Percentiles rank a stretch among this genome's conserved stretches.
Conservation (phyloP, 164 flowering plant species). For the Euptelea pleiosperma region DNA sequence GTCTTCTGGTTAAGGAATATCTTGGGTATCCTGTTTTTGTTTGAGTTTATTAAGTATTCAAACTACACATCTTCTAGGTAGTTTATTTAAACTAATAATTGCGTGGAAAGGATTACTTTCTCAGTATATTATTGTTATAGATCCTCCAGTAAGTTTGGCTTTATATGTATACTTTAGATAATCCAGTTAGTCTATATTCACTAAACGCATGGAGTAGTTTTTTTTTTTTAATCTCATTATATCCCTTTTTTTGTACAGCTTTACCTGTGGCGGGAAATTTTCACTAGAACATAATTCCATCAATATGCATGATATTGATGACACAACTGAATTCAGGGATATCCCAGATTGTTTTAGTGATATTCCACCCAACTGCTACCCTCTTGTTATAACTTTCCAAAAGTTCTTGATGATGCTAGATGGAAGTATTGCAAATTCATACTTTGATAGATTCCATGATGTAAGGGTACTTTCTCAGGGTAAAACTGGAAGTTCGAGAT, state of each 20-base stretch:
- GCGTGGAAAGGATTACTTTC: too few species aligned
- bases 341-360: slow-evolving; percentile 56
- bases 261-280: slow-evolving; percentile 26
- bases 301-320: slow-evolving; percentile 42
- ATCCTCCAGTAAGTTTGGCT: too few species aligned
- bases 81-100: too few species aligned
- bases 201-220: too few species aligned
- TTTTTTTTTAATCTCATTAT: neutral
- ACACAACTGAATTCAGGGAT: slow-evolving; percentile 34
- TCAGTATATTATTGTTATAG: too few species aligned
- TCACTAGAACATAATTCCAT: slow-evolving; percentile 19
- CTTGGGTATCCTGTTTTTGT: too few species aligned
- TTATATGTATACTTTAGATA: too few species aligned
- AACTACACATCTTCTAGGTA: too few species aligned
- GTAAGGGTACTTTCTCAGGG: slow-evolving; percentile 18
- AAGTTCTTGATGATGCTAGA: slow-evolving; percentile 86
- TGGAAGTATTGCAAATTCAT: slow-evolving; percentile 54
- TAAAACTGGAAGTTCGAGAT: slow-evolving; percentile 20
- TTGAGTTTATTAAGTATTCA: too few species aligned
- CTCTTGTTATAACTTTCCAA: slow-evolving; percentile 65
- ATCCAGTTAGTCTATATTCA: neutral
- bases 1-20: too few species aligned
- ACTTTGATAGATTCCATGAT: slow-evolving; percentile 48
- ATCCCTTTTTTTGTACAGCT: slow-evolving; percentile 31
- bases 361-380: slow-evolving; percentile 41